Base-by-base conservation (phyloP, 2,329 filamentous ascomycete genomes). In the Rachicladosporium sp. region DNA sequence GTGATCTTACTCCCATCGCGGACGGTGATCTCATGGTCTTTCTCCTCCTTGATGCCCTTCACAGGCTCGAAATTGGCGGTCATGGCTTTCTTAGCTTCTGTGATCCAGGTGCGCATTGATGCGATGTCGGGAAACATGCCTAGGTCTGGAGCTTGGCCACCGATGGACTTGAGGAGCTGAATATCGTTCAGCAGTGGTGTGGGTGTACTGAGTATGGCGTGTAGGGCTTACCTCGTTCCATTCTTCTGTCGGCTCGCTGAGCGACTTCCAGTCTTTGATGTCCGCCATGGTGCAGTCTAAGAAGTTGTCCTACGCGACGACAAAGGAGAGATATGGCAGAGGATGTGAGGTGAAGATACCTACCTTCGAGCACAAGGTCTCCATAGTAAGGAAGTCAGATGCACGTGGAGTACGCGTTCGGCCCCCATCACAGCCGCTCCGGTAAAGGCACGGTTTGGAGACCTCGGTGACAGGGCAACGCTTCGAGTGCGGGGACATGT, bases 11-110 rank as follows among this genome's bases (percentile, higher is more conserved):
- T 40, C 5, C 59, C 60, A 33, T 63, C 61, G 6, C 59, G 50
- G 45, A 58, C 47, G 2, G 46, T 38, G 27, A 64, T 56, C 43
- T 55, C 50, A 31, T 54, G 57, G 30, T 65, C 60, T 39, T 78
- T 59, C 6, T 53, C 56, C n/a, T 52, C 56, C 9, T 52, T 50
- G 9, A 57, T 52, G 29, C 50, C 49, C 2, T 47, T 13, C n/a
- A 50, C 33, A 3, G 43, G 33, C 7, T 34, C 38, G 35, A 33
- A 23, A 27, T 31, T 36, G 10, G 40, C 46, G 7, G 29, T 47
- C 37, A 40, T 44, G 15, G 42, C 37, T 7, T 40, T 38, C 37
- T 51, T 52, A 9, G 42, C 35, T 4, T 43, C 32, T 7, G 40
- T 37, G 27, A 54, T 40, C 40, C 47, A 53, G 11, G 43, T 37